Evolutionary conservation across 192 early-diverging fungal genomes (phyloP), one percentile per base, ranked within the genome.

Genomic region (Powellomyces hirtus): DNA sequence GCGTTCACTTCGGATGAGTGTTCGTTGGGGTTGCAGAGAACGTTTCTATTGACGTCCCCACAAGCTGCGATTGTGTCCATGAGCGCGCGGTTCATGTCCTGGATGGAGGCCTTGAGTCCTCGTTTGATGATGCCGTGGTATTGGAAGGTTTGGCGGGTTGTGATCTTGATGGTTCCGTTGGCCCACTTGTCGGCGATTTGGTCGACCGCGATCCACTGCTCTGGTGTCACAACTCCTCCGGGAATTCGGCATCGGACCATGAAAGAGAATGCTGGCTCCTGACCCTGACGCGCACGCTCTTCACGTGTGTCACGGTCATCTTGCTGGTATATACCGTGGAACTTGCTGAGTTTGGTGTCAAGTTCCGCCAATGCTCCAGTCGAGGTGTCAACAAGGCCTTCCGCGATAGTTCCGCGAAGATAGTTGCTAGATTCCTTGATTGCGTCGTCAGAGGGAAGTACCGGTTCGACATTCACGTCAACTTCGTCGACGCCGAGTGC

Each of bases 31-130:
- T 89, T 92, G 73, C 91, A 90, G 76, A 96, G 94, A 62, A 98
- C 92, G 83, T 96, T 98, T 64, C 95, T 88, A 83, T 98, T 98
- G 66, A 98, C 95, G 79, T 98, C 95, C 63, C 95, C 95, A 77
- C 95, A 98, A 50, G 95, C 95, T 40, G 95, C 95, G 46, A 98
- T 85, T 31, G 94, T 95, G 78, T 94, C 81, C 78, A 98, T 87
- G 52, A 96, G 78, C 27, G 85, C 84, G 62, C 89, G 88, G 81
- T 98, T 98, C 82, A 98, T 95, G 61, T 87, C 89, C 62, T 92
- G 92, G 68, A 96, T 95, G 59, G 93, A 84, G 55, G 82, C 74
- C 80, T 91, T 94, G 46, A 98, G 81, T 67, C 93, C 88, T 70
- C 84, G 82, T 86, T 98, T 98, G 71, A 98, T 75, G 59, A 98